Base-by-base conservation (phyloP, 139 green algal species). In the Chlorella sp. region DNA sequence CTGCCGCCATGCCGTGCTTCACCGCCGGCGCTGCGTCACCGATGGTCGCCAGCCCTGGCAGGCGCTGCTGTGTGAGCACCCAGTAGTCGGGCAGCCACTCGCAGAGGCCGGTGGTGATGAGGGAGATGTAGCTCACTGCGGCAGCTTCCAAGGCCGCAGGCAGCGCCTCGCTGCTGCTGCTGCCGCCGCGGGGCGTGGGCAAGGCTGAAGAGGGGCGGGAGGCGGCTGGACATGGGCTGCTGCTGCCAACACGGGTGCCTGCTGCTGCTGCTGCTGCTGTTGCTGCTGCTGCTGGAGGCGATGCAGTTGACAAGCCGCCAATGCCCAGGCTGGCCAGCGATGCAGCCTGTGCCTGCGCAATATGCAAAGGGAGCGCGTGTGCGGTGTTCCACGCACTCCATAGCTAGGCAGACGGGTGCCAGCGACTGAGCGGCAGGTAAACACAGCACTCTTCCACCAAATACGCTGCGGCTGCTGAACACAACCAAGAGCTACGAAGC, bases 81-180 rank as follows among this genome's bases (percentile, higher is more conserved):
- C 81, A 86, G 72, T 56, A 80, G 1, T 75, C 68, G 17, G 81
- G 81, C 19, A 81, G 70, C 81, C 81, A 86, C 30, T 46, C 40
- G n/a, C 36, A 73, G 30, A 86, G 81, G 6, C 24, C 41, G 3
- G 43, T 14, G 0, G 81, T 86, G 19, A 81, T 56, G 8, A 36
- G 28, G 0, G 81, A 40, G 0, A 73, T 58, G 41, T 74, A 78
- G 40, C 51, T 70, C 56, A 86, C 56, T 0, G 54, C 54, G 2
- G 62, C 51, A 28, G 56, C 48, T 72, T 86, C 43, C 8, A 34
- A 54, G 54, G 70, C 70, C 28, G 79, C 79, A 11, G 79, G 43
- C 64, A 64, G 32, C 2, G 36, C 56, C 40, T 62, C n/a, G 62
- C 43, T 36, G n/a, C 74, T n/a, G n/a, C n/a, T 80, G 74, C 26